Evolutionary conservation across 164 flowering plant species (phyloP), one percentile per base, ranked within the genome.

Genomic region (Berberis vulgaris): DNA sequence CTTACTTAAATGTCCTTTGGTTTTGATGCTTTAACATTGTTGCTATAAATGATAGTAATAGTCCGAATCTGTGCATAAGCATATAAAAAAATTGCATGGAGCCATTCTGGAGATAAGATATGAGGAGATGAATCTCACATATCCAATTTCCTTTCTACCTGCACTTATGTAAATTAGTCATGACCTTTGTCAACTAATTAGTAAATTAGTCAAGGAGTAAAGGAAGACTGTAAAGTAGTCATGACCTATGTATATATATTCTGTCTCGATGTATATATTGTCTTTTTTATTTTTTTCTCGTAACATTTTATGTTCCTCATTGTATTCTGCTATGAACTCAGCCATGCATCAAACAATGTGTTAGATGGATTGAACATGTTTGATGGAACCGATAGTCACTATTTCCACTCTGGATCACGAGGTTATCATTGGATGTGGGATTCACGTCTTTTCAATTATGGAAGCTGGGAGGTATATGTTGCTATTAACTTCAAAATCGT

Each of bases 381-480:
- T 82, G 99, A 95, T 79, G 99, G 97, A 58, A 91, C 97, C 40
- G 96, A 95, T 71, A 59, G 76, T 70, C 96, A 90, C 49, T 95
- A 95, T 71, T 95, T 95, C 79, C 97, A 91, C 79, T 84, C 96
- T 70, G 99, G 99, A n/a, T 57, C 87, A 43, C 86, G 89, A 9
- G 99, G 99, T 69, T 78, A 89, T 74, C 99, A 95, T 65, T 91
- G 97, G 97, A 83, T 95, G 96, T 95, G 99, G 99, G 99, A 95
- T 73, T 91, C 97, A 76, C 92, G 94, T 60, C 94, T 95, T 63
- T 95, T 91, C 68, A 95, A 95, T 71, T 95, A 95, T 74, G 97
- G 97, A 75, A 87, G 71, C 65, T 95, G 99, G 99, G 99, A 95
- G 78, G 97, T 89, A 83, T 62, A 87, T 61, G 45, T 9, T 57